Base-by-base conservation (phyloP, 345 rosid genomes). In the Sonneratia alba region DNA sequence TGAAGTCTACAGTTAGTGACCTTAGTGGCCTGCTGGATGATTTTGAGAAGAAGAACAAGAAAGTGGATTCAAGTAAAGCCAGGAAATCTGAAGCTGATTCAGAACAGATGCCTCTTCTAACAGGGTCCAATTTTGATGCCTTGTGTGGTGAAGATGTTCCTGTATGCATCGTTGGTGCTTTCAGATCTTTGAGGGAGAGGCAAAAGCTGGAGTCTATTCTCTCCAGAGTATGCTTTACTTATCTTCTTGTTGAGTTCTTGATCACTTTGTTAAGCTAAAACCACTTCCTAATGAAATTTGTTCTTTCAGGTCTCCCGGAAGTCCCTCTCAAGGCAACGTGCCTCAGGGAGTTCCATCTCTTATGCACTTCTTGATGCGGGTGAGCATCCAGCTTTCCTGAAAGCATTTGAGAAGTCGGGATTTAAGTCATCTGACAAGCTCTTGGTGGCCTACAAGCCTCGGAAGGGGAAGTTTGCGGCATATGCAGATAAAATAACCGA, bases 151-250 rank as follows among this genome's bases (percentile, higher is more conserved):
- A 85, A 70, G 79, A 47, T 69, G 80, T 71, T 75, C 97, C 97
- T 73, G 89, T 92, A 71, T 95, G 99, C 78, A 76, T 90, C 22
- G 84, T 95, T 0, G 97, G 97, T 77, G 88, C 81, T 69, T 90
- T 90, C 87, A 85, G 84, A 87, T 87, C 97, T 43, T 70, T 82
- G 22, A 78, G 70, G 75, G 84, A 83, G 55, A 89, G 81, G 87
- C 89, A 85, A 63, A 85, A 83, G 79, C 71, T 95, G 70, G 88
- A 87, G 69, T 80, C 91, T 48, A 45, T 89, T 57, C 37, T 95
- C 42, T 81, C 85, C 32, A 72, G 19, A 80, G 99, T 95, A 75
- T 79, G 89, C 69, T 22, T 73, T 27, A 11, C 59, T 70, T 43
- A 69, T 45, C 56, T 12, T 62, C 10, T 62, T 24, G 6, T 27